Evolutionary conservation across 2,329 filamentous ascomycete genomes (phyloP), one percentile per base, ranked within the genome.

Genomic region (Botrytis porri): DNA sequence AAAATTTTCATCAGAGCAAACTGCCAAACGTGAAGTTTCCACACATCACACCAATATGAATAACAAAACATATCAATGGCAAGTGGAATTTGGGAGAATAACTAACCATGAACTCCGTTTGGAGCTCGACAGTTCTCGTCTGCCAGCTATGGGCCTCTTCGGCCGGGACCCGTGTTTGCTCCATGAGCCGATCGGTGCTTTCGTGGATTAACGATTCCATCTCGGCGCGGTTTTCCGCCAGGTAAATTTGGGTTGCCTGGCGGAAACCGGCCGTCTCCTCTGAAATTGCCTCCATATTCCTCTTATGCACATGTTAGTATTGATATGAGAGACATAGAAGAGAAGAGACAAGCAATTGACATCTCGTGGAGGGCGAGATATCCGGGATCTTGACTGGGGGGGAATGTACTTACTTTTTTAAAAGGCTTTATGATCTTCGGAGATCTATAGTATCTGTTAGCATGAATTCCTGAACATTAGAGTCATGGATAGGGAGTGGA

Each of bases 81-180:
- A 5, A 20, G 39, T 2, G 10, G 32, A 63, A 6, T 16, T 7
- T 18, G 37, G 16, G 12, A 29, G 16, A 39, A 63, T 18, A 7
- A 63, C 61, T 43, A 29, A 63, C 61, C 61, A 63, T 63, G 39
- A 63, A 63, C 29, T 63, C 61, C 5, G 16, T 43, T 63, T 63
- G 61, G 16, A 63, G 61, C 10, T n/a, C 37, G 37, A 43, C 37
- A 0, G 37, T 43, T 20, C 61, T 63, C 20, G 12, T 35, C n/a
- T 43, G 25, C 61, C 39, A 63, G 25, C 39, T 18, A 39, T 29
- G 16, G 61, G 37, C 61, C n/a, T 63, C 61, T 8, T 63, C 16
- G n/a, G 61, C 7, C 16, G 29, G 37, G 39, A 29, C 61, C 22
- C 20, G 59, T 22, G 25, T 63, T n/a, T 39, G 20, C 61, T 29